phyloP scores from a whole-genome alignment of 345 rosid genomes.

The Gossypioides kirkii region DNA sequence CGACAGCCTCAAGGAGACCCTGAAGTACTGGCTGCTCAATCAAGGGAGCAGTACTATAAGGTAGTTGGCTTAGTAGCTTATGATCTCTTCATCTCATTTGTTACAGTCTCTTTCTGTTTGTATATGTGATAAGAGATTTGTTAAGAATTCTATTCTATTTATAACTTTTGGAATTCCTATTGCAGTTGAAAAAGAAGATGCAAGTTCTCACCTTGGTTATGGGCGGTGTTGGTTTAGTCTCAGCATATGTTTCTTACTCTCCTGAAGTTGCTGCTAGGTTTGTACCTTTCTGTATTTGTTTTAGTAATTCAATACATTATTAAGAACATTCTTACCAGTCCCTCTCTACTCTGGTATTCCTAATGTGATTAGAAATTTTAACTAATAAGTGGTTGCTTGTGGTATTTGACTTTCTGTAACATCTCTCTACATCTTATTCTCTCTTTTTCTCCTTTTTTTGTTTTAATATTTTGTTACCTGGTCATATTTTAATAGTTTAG shows the following conservation, averaged over 20 bases:
- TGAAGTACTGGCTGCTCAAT: conserved; percentile 62
- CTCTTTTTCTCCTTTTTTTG: neutral
- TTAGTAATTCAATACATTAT: conserved; percentile 2
- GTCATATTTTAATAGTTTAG: neutral
- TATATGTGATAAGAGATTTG: neutral
- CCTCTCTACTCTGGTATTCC: neutral
- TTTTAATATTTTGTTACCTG: neutral
- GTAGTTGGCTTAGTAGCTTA: conserved; percentile 28
- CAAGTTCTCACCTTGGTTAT: conserved; percentile 70
- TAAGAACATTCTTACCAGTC: neutral
- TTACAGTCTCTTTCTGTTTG: neutral
- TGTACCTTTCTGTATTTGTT: conserved; percentile 12
- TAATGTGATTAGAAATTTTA: neutral
- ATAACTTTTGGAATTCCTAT: conserved; percentile 17
- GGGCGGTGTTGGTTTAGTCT: conserved; percentile 84
- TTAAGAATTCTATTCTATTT: neutral
- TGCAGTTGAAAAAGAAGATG: conserved; percentile 69
- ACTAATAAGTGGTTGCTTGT: conserved; percentile 5
- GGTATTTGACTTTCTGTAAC: neutral
- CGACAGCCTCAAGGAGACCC: conserved; percentile 73
- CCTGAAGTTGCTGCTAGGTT: conserved; percentile 91
- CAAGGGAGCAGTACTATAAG: conserved; percentile 72
- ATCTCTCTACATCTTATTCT: neutral
- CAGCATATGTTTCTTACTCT: conserved; percentile 74
- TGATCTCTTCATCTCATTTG: conserved; percentile 5